Percentiles rank a stretch among this genome's conserved stretches.
Conservation (phyloP, 805 yeast species). For the Brettanomyces bruxellensis region DNA sequence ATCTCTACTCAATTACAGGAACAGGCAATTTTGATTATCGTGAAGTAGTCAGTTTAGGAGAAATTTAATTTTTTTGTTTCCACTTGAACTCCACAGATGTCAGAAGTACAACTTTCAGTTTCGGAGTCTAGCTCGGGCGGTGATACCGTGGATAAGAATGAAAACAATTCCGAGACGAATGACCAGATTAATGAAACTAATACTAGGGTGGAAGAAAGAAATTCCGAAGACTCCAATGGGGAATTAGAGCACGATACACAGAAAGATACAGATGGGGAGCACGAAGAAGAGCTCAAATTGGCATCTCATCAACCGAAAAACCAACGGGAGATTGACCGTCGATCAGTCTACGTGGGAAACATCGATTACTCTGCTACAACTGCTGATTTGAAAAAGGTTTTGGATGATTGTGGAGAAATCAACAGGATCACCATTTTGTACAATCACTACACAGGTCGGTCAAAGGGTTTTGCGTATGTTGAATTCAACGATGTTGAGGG, state of each 20-base stretch:
- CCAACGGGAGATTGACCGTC: slow-evolving; percentile 54
- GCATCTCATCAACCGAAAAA: slow-evolving; percentile 26
- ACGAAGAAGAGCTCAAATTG: slow-evolving; percentile 4
- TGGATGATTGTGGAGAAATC: slow-evolving; percentile 59
- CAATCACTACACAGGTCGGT: slow-evolving; percentile 65
- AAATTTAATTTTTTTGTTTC: too few relatives aligned
- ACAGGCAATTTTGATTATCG: too few relatives aligned
- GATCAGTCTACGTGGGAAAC: slow-evolving; percentile 76
- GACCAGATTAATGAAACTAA: too few relatives aligned
- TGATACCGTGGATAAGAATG: background rate
- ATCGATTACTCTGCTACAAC: slow-evolving; percentile 75
- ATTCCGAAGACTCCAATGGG: too few relatives aligned
- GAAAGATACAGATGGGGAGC: background rate
- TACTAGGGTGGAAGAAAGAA: too few relatives aligned
- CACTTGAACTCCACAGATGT: background rate
- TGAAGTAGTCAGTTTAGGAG: too few relatives aligned
- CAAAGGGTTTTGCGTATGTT: slow-evolving; percentile 81
- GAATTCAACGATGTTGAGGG: slow-evolving; percentile 61
- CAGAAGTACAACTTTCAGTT: background rate
- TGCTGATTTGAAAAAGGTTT: slow-evolving; percentile 65
- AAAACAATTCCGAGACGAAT: background rate
- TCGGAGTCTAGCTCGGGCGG: background rate
- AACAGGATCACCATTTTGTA: slow-evolving; percentile 71
- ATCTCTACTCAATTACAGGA: too few relatives aligned
- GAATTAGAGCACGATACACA: background rate